A percentile compares a stretch with the other conserved stretches of the same genome.
Conservation (phyloP, 192 early-diverging fungal species). For the Chytriomyces hyalinus region DNA sequence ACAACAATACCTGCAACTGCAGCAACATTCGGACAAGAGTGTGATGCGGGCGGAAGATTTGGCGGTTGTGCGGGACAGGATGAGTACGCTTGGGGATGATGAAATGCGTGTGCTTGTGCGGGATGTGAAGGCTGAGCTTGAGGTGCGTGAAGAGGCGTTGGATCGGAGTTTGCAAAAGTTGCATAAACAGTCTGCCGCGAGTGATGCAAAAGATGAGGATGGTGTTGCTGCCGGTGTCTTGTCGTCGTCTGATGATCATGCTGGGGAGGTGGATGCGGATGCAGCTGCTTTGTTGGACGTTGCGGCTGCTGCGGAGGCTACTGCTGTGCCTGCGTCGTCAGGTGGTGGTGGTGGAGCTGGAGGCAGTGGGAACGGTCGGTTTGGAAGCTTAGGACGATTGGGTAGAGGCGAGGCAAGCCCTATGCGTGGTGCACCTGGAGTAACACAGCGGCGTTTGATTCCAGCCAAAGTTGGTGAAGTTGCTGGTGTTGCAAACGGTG, state of each 20-base stretch:
- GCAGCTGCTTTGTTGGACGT: no score
- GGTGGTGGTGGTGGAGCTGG: background rate
- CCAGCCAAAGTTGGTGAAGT: background rate
- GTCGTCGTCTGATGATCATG: constrained; percentile 9
- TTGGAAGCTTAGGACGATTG: background rate
- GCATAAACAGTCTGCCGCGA: background rate
- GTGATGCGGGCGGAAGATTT: constrained; percentile 22
- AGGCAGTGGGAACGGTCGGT: background rate
- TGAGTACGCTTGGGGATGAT: constrained; percentile 22
- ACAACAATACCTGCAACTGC: background rate
- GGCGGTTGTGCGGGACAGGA: constrained; percentile 18
- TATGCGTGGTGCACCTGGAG: constrained; percentile 3
- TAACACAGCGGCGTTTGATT: constrained; percentile 18
- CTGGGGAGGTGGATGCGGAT: background rate
- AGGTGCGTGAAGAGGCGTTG: constrained; percentile 5
- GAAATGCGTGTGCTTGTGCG: constrained; percentile 19
- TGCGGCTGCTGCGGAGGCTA: background rate
- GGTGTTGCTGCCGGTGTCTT: background rate
- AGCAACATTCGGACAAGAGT: background rate
- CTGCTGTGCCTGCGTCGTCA: background rate
- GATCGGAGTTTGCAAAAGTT: background rate
- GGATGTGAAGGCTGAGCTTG: constrained; percentile 23
- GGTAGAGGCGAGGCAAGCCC: constrained; percentile 5
- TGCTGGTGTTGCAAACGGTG: background rate
- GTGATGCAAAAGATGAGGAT: background rate